Evolutionary conservation across 352 stramenopile species (phyloP), one percentile per base, ranked within the genome.

Genomic region (Aphanomyces invadans): DNA sequence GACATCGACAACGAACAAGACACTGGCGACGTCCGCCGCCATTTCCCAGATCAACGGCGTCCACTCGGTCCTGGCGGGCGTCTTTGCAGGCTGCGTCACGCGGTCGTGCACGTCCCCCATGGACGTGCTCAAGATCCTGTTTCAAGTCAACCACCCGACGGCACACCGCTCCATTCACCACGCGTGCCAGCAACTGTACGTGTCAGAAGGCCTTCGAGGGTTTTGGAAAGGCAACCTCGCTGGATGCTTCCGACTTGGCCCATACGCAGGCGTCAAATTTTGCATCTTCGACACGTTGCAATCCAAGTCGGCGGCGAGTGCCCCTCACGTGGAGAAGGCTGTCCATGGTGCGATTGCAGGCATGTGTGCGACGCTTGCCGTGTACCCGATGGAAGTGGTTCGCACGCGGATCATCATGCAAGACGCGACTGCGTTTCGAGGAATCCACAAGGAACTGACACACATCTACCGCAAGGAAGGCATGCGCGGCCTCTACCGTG

Each of bases 51-150:
- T 65, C 33, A 76, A 57, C 53, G 80, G 83, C 36, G 46, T 81
- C 33, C 79, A 89, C 71, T 90, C 80, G 1, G 70, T 92, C 55
- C 72, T 89, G 23, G 83, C 83, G 2, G 83, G 83, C 26, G 78
- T 88, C 51, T 78, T 92, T 70, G 82, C 83, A 17, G 83, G 83
- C 49, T 90, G 81, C 71, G 80, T 92, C 62, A 90, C 83, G 46
- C 81, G 83, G 69, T 89, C 83, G 3, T 88, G 76, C 75, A 92
- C 83, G 57, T 90, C 83, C 25, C 83, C 83, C 5, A 70, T 92
- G 21, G 83, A 92, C 59, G 82, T 90, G 74, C 77, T 92, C 62
- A 90, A 90, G 75, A 90, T 92, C 71, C 70, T 90, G 21, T 87
- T 92, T 52, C 83, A 92, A 69, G 81, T 92, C 11, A 59, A 21